Conservation (phyloP, 148 eudicot species). For the Mesembryanthemum crystallinum region DNA sequence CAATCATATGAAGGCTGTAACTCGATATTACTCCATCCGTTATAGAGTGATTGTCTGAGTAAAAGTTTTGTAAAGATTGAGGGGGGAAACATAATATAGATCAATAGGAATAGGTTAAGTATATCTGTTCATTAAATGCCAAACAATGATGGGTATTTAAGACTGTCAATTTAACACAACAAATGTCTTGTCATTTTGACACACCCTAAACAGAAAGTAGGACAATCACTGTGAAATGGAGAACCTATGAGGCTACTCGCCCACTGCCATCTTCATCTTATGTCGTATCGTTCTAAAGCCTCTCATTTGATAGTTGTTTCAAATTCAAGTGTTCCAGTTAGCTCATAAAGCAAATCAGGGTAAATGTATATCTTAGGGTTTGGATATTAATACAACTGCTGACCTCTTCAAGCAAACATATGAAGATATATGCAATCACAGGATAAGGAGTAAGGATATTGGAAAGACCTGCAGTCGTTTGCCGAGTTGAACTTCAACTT, state of each 20-base stretch:
- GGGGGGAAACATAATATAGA: too few relatives aligned
- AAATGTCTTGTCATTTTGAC: too few relatives aligned
- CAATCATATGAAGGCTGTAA: too few relatives aligned
- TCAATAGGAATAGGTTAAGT: too few relatives aligned
- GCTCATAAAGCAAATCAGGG: not conserved
- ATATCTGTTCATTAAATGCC: too few relatives aligned
- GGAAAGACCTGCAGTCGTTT: conserved; percentile 86
- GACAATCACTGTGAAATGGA: not conserved
- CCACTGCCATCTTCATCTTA: not conserved
- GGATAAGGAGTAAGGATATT: conserved; percentile 5
- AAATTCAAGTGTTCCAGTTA: not conserved
- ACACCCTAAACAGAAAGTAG: not conserved
- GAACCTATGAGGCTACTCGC: too few relatives aligned
- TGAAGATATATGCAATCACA: not conserved
- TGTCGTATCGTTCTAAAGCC: not conserved
- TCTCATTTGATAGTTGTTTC: not conserved
- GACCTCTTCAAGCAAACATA: not conserved
- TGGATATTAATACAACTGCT: not conserved
- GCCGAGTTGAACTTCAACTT: conserved; percentile 98
- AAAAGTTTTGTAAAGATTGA: too few relatives aligned
- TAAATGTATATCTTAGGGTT: not conserved
- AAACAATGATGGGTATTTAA: too few relatives aligned
- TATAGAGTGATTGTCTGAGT: too few relatives aligned
- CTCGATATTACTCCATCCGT: too few relatives aligned
- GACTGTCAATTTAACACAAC: too few relatives aligned